phyloP scores from a whole-genome alignment of 345 rosid genomes.

The Pistacia atlantica region DNA sequence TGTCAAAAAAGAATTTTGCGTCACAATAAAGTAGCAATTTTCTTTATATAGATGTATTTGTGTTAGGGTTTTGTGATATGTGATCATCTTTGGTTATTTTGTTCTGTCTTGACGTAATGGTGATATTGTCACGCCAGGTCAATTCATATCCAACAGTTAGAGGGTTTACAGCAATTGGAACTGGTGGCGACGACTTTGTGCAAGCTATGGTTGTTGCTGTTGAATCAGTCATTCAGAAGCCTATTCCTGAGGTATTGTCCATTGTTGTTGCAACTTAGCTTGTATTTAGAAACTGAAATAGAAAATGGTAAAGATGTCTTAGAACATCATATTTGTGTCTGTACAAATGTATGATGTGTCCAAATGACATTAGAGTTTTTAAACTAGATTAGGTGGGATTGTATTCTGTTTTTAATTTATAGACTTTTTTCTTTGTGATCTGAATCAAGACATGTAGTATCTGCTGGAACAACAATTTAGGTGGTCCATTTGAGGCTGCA shows the following conservation, averaged over 20 bases:
- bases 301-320: background rate
- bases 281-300: too few relatives aligned
- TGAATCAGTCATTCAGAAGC: constrained; percentile 86
- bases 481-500: background rate
- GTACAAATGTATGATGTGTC: background rate
- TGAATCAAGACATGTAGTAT: constrained; percentile 1
- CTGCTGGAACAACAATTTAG: background rate
- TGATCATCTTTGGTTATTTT: background rate
- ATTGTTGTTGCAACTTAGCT: constrained; percentile 7
- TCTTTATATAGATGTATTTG: too few relatives aligned
- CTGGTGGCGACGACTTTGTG: constrained; percentile 97
- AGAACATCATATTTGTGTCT: background rate
- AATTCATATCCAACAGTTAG: constrained; percentile 92
- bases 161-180: constrained; percentile 96
- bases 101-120: constrained; percentile 10
- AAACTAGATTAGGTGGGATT: background rate
- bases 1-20: too few relatives aligned
- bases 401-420: background rate
- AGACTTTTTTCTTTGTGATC: background rate
- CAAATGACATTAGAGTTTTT: too few relatives aligned
- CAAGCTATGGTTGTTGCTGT: constrained; percentile 97
- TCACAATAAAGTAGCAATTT: too few relatives aligned
- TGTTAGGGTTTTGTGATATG: constrained; percentile 14
- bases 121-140: constrained; percentile 49
- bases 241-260: constrained; percentile 74